These are phyloP conservation scores for Calonectria henricotiae DNA, from an alignment of 2,329 filamentous ascomycete species.

Conservation along the genomic window DNA sequence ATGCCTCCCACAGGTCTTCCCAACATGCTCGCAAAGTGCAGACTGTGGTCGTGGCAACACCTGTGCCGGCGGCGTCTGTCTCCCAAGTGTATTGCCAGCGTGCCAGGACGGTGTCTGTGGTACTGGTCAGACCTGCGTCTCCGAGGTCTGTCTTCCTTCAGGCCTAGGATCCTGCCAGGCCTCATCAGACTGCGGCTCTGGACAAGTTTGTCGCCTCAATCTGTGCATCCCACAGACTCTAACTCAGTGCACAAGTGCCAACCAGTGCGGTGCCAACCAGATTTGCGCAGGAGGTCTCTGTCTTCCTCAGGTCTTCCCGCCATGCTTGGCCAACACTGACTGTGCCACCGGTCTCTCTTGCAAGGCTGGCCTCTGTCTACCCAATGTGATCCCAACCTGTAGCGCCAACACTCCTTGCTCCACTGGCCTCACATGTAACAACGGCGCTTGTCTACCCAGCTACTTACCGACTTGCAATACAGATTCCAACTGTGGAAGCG, in stretches of 20 bases:
- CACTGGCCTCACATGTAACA: constrained; percentile 21
- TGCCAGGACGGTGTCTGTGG: neutral
- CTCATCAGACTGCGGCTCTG: constrained; percentile 30
- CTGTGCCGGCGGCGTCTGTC: constrained; percentile 20
- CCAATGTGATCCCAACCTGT: neutral
- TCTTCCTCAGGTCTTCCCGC: constrained; percentile 21
- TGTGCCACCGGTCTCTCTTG: constrained; percentile 26
- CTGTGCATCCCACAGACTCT: constrained; percentile 24
- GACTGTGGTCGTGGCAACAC: constrained; percentile 27
- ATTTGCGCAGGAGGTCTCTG: constrained; percentile 18
- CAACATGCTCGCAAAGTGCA: neutral
- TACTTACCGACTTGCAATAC: constrained; percentile 18
- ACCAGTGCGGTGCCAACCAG: constrained; percentile 30
- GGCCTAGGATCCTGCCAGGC: constrained; percentile 18
- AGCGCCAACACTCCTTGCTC: neutral
- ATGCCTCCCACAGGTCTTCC: constrained; percentile 32
- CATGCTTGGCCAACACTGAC: constrained; percentile 11
- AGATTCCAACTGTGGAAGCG: constrained; percentile 20
- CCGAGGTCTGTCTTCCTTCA: constrained; percentile 20
- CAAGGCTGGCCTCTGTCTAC: constrained; percentile 17
- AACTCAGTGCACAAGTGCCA: constrained; percentile 17
- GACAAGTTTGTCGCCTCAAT: constrained; percentile 33
- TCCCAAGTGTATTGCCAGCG: neutral
- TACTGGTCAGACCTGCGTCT: constrained; percentile 13
- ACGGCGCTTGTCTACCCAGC: constrained; percentile 24